Percentiles rank a stretch among this genome's conserved stretches.
Conservation (phyloP, 2,329 filamentous ascomycete species). For the Aspergillus aculeatus region DNA sequence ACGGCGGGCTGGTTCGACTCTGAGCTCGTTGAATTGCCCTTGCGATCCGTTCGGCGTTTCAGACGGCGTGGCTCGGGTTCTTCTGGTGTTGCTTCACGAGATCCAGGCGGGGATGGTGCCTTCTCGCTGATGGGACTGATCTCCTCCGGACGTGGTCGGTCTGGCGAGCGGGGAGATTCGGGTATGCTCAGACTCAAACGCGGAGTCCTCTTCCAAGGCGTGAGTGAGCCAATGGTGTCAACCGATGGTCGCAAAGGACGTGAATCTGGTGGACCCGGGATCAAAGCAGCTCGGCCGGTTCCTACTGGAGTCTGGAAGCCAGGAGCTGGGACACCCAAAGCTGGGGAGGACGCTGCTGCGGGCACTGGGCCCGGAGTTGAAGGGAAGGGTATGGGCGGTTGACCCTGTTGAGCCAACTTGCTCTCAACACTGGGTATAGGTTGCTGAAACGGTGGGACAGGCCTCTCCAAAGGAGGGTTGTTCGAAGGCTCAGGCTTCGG, state of each 20-base stretch:
- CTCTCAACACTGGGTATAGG: slow-evolving; percentile 17
- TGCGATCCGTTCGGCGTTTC: slow-evolving; percentile 23
- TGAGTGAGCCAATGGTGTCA: slow-evolving; percentile 41
- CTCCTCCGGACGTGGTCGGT: slow-evolving; percentile 42
- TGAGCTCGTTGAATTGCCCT: slow-evolving; percentile 22
- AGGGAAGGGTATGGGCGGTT: slow-evolving; percentile 23
- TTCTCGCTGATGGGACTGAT: slow-evolving; percentile 48
- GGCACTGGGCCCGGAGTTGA: slow-evolving; percentile 28
- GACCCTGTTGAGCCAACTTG: slow-evolving; percentile 15
- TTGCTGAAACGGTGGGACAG: slow-evolving; percentile 22
- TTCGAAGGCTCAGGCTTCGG: slow-evolving; percentile 17
- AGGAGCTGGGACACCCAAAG: slow-evolving; percentile 22
- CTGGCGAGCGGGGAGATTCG: slow-evolving; percentile 39
- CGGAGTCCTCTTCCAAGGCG: slow-evolving; percentile 45
- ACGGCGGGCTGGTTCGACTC: slow-evolving; percentile 17
- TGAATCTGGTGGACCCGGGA: slow-evolving; percentile 25
- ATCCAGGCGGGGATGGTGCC: slow-evolving; percentile 37
- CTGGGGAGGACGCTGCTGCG: slow-evolving; percentile 23
- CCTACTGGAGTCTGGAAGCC: slow-evolving; percentile 31
- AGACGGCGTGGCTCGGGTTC: slow-evolving; percentile 20
- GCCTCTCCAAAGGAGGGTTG: slow-evolving; percentile 18
- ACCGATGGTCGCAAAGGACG: slow-evolving; percentile 37
- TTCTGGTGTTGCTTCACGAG: slow-evolving; percentile 28
- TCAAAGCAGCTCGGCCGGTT: slow-evolving; percentile 23
- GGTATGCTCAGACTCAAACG: slow-evolving; percentile 34